These are phyloP conservation scores for Mycena vitilis DNA, from an alignment of 768 basidiomycete species.

Conservation along the genomic window DNA sequence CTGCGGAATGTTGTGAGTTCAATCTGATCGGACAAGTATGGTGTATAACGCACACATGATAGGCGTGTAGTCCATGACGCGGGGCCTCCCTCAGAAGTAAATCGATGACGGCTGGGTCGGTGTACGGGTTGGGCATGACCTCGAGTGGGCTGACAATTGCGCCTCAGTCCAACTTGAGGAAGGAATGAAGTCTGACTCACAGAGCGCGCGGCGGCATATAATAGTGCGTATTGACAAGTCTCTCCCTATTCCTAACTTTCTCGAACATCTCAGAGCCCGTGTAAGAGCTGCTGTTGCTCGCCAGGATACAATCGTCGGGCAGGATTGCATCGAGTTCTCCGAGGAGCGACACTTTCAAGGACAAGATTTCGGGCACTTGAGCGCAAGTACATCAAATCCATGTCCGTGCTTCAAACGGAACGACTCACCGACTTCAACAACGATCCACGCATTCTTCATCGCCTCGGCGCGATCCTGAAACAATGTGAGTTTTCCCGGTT, in stretches of 20 bases:
- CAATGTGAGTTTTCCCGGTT: conserved; percentile 8
- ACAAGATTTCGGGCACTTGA: conserved; percentile 29
- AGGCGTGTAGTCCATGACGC: conserved; percentile 27
- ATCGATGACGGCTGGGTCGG: conserved; percentile 23
- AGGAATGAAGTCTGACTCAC: conserved; percentile 7
- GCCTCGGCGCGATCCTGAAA: conserved; percentile 31
- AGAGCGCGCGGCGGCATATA: conserved; percentile 27
- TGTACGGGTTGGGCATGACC: conserved; percentile 32
- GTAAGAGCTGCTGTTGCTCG: conserved; percentile 35
- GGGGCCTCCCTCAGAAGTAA: conserved; percentile 25
- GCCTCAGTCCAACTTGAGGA: too few species aligned
- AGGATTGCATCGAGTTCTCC: conserved; percentile 31
- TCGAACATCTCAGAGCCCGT: conserved; percentile 34
- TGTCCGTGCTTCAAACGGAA: too few species aligned
- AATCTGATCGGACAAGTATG: neutral
- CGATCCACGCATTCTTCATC: conserved; percentile 33
- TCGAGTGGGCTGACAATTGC: conserved; percentile 21
- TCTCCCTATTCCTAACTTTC: conserved; percentile 23
- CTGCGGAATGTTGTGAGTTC: conserved; percentile 1
- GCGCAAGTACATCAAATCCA: too few species aligned
- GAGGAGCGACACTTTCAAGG: conserved; percentile 29
- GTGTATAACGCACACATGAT: conserved; percentile 25
- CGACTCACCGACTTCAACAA: conserved; percentile 32
- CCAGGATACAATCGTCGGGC: conserved; percentile 32
- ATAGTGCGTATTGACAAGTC: conserved; percentile 33